Evolutionary conservation across 768 basidiomycete species (phyloP), one percentile per base, ranked within the genome.

Genomic region (Lactifluus piperatus): DNA sequence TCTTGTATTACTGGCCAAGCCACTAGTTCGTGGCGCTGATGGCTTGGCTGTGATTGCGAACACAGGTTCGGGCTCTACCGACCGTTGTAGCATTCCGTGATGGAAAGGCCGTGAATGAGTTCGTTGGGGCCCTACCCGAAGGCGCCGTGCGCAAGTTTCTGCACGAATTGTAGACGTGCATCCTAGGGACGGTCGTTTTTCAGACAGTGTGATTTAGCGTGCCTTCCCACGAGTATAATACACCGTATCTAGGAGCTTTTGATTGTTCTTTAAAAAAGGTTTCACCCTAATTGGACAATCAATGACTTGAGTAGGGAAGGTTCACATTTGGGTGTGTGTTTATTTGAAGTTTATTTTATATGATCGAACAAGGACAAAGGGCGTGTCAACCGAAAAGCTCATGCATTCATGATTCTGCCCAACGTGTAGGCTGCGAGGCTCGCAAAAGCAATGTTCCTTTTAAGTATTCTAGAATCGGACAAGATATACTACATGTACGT

Each of bases 41-140:
- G 51, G 30, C 20, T 39, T 22, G 22, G 49, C 29, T 16, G 22
- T 24, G 22, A 44, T 24, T 37, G 37, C 39, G 30, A 6, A 9
- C 20, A 41, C 63, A 92, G 90, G 75, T 91, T 60, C 72, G 76
- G n/a, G 78, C 86, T 16, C 71, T 92, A n/a, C 89, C 89, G 3
- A 91, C 89, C 0, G 87, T 92, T 30, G 73, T 88, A 57, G 89
- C 87, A 4, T 91, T 91, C 73, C 79, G 76, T 57, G 77, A 84
- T 49, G 88, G 87, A 18, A 66, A 80, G 62, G 73, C 71, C 1
- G 73, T 84, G n/a, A 71, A 71, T 46, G 75, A 82, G 48, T 91
- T 92, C 65, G 73, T 82, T 2, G 88, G 69, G 1, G 71, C 68
- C 6, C 36, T 71, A 24, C 71, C 68, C 6, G 69, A 71, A 53